Evolutionary conservation across 768 basidiomycete species (phyloP).

Genomic region (Psilocybe tampanensis): DNA sequence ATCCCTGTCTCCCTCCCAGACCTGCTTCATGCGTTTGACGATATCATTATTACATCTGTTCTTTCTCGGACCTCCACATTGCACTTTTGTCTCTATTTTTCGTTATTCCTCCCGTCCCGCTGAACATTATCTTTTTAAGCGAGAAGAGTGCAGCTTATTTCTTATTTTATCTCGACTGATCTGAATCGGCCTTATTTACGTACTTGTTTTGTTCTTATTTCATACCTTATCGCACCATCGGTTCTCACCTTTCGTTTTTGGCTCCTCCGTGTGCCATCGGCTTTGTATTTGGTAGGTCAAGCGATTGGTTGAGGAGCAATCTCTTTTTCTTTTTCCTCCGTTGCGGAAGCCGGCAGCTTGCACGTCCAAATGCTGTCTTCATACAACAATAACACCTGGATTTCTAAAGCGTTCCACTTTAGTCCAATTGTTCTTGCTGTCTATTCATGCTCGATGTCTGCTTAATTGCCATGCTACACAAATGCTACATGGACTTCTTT

Average conservation of each 20-base stretch:
- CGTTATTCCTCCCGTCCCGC: background rate
- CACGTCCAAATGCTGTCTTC: too few relatives aligned
- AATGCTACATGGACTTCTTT: constrained; percentile 39
- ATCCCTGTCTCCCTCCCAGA: background rate
- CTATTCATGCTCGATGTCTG: too few relatives aligned
- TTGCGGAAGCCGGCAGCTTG: too few relatives aligned
- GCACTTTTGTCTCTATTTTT: background rate
- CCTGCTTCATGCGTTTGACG: background rate
- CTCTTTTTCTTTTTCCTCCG: too few relatives aligned
- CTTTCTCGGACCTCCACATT: background rate
- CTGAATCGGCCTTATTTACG: background rate
- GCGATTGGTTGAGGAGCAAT: too few relatives aligned
- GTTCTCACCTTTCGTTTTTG: background rate
- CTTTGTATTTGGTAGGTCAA: too few relatives aligned
- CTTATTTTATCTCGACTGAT: background rate
- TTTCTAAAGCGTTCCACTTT: too few relatives aligned
- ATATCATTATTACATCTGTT: constrained; percentile 15
- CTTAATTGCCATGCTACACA: too few relatives aligned
- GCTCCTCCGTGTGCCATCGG: background rate
- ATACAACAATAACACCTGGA: too few relatives aligned
- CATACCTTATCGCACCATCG: background rate
- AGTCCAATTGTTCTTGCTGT: too few relatives aligned
- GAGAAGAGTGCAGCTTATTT: background rate
- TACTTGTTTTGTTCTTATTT: background rate
- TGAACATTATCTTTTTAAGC: background rate